Percentiles rank a stretch among this genome's conserved stretches.
These are phyloP conservation scores for Stenogyne calaminthoides DNA, from an alignment of 305 asterid genomes.

Conservation along the genomic window DNA sequence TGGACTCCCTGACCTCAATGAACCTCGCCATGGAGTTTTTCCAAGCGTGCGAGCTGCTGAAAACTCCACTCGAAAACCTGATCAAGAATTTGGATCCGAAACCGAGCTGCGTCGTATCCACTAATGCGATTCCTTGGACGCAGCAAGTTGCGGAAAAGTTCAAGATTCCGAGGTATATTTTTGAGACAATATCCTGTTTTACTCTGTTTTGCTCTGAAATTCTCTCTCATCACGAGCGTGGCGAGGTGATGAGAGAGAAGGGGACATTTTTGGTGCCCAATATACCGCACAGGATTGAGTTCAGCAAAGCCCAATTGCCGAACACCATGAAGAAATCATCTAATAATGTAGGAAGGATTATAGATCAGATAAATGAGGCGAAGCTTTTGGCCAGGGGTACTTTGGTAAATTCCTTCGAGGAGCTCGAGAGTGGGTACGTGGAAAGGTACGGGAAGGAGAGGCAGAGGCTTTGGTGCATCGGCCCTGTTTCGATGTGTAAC, in stretches of 20 bases:
- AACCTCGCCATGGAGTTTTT: constrained; percentile 32
- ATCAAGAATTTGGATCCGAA: constrained; percentile 34
- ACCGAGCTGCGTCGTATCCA: constrained; percentile 51
- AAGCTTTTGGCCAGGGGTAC: constrained; percentile 31
- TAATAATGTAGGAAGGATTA: neutral
- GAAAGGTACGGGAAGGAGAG: constrained; percentile 26
- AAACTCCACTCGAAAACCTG: constrained; percentile 38
- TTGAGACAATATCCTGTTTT: constrained; percentile 57
- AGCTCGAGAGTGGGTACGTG: constrained; percentile 45
- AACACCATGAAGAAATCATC: constrained; percentile 2
- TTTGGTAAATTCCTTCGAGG: constrained; percentile 46
- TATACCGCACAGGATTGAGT: constrained; percentile 40
- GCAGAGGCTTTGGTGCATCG: constrained; percentile 45
- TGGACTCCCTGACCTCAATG: constrained; percentile 45
- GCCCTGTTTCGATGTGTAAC: constrained; percentile 43
- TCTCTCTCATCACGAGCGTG: neutral
- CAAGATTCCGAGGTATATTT: constrained; percentile 50
- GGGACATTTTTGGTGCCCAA: constrained; percentile 30
- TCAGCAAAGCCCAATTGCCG: constrained; percentile 37
- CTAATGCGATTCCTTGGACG: constrained; percentile 47
- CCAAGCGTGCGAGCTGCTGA: constrained; percentile 35
- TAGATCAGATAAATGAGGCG: constrained; percentile 20
- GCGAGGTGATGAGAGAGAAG: neutral
- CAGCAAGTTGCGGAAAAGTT: constrained; percentile 40
- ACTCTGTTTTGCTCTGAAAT: constrained; percentile 40